Base-by-base conservation (phyloP, 805 yeast species). In the Candida dendrica region DNA sequence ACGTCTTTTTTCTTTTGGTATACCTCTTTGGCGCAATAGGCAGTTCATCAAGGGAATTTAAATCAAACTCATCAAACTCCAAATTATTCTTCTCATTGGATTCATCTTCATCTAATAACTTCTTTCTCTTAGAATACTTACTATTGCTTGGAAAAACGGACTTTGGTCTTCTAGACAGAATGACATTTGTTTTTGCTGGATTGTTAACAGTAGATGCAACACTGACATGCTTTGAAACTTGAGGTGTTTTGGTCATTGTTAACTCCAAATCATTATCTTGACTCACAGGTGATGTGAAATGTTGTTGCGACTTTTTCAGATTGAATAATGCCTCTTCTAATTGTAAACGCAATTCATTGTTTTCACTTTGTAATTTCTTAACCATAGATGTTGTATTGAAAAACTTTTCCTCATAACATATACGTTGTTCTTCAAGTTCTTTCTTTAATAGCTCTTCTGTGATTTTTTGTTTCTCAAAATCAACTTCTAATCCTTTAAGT, bases 51-150 rank as follows among this genome's bases (percentile, higher is more conserved):
- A 43, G n/a, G 3, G 37, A 34, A n/a, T 52, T 51, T 26, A 55
- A 47, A 9, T 51, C 58, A 40, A 53, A 52, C 6, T 47, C 52
- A 40, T 55, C 58, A 41, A 51, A 46, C 9, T 46, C 18, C 16
- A 40, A 31, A 3, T 34, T 22, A 3, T 33, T 34, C 16, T 47
- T 44, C 2, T 46, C 53, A 22, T 22, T 22, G 24, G 24, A 22
- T 22, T 22, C 24, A 34, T 45, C 48, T 6, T 64, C 65, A 42
- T 63, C 65, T 3, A 56, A 43, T 15, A 63, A 44, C 39, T 59
- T 64, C 39, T 60, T 63, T 19, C 61, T 55, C 11, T 50, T 53
- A 8, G 42, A 10, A 19, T 24, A 22, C 36, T 30, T 39, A 6
- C 34, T 18, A 33, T 16, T 13, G 6, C 9, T n/a, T 18, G 37